Evolutionary conservation across 2,329 filamentous ascomycete genomes (phyloP).

Genomic region (Diaporthe australafricana): DNA sequence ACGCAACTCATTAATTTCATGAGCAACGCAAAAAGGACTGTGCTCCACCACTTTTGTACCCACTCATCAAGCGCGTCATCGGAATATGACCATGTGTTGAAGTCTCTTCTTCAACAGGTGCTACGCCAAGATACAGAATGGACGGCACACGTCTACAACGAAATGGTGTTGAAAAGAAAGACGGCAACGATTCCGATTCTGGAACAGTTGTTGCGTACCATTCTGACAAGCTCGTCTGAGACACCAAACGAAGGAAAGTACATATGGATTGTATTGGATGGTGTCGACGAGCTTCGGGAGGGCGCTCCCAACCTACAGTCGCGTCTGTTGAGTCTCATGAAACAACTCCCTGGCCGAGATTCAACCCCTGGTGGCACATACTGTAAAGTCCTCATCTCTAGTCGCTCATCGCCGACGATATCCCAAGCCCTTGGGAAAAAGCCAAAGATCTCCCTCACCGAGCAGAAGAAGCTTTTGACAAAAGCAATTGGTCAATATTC

Average conservation of each 20-base stretch:
- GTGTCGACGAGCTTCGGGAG: conserved; percentile 41
- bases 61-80: conserved; percentile 46
- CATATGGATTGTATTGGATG: conserved; percentile 46
- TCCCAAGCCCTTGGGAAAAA: conserved; percentile 36
- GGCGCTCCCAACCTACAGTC: conserved; percentile 39
- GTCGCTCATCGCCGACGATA: conserved; percentile 37
- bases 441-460: conserved; percentile 41
- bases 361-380: conserved; percentile 26
- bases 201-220: conserved; percentile 40
- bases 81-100: conserved; percentile 47
- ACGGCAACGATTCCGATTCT: conserved; percentile 36
- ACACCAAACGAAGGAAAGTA: conserved; percentile 32
- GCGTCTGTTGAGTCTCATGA: conserved; percentile 36
- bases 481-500: conserved; percentile 42
- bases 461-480: conserved; percentile 41
- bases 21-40: conserved; percentile 1
- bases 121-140: conserved; percentile 42
- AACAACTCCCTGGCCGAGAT: conserved; percentile 33
- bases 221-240: conserved; percentile 36
- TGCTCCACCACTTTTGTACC: conserved; percentile 50
- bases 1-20: conserved; percentile 47
- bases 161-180: conserved; percentile 42
- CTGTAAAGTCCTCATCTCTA: conserved; percentile 46
- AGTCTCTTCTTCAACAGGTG: conserved; percentile 47
- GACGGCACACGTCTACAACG: conserved; percentile 42